These are phyloP conservation scores for Fraxinus excelsior DNA, from an alignment of 257 asterid species.

Conservation along the genomic window DNA sequence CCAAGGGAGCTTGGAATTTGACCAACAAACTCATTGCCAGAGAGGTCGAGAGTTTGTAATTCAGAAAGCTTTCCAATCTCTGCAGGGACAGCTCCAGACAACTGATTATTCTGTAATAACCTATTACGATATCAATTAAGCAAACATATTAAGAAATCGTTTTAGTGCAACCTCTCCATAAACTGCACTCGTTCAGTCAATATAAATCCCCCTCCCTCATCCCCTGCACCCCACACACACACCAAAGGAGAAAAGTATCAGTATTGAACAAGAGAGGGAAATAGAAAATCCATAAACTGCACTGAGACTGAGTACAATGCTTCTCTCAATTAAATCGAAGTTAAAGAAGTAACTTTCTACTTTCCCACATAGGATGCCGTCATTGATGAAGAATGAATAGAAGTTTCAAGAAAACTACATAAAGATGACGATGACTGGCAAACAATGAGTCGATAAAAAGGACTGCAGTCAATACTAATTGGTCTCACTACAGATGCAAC, in stretches of 20 bases:
- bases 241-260: background rate
- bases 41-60: constrained; percentile 77
- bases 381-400: background rate
- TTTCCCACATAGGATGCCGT: background rate
- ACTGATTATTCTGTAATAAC: constrained; percentile 73
- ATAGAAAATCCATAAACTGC: background rate
- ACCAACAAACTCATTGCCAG: constrained; percentile 75
- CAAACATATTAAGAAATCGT: background rate
- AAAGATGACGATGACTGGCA: background rate
- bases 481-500: background rate
- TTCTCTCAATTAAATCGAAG: background rate
- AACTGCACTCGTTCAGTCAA: background rate
- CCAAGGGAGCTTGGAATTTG: constrained; percentile 82
- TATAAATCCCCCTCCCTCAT: background rate
- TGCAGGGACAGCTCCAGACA: constrained; percentile 64
- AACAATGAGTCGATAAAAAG: background rate
- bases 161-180: background rate
- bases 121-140: constrained; percentile 27
- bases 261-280: background rate
- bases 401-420: background rate
- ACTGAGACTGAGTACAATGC: background rate
- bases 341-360: background rate
- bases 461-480: no score
- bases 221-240: background rate
- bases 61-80: constrained; percentile 81